These are phyloP conservation scores for Plasmodium coatneyi DNA, from an alignment of 169 alveolate genomes.

Conservation along the genomic window DNA sequence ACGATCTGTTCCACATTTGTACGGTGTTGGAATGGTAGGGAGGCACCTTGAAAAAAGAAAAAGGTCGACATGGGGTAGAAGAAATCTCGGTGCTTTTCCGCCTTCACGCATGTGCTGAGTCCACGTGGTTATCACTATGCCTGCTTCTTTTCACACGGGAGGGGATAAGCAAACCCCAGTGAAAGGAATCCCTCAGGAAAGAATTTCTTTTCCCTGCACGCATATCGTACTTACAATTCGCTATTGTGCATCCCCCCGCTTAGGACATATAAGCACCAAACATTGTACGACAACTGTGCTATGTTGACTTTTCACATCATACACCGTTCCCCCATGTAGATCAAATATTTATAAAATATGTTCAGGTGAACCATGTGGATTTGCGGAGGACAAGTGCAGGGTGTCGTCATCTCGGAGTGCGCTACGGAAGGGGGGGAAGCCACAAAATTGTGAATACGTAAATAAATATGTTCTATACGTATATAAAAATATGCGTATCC, in stretches of 20 bases:
- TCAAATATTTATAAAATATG: too few species aligned
- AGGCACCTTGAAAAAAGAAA: background rate
- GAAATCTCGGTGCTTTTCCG: background rate
- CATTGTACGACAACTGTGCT: background rate
- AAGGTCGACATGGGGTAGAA: background rate
- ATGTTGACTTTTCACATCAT: background rate
- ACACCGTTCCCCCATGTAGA: background rate
- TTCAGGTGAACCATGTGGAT: background rate
- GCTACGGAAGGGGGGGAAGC: background rate
- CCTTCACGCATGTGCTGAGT: background rate
- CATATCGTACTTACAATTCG: background rate
- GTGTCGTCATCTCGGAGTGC: background rate
- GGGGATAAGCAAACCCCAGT: background rate
- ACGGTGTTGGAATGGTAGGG: background rate
- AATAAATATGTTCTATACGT: too few species aligned
- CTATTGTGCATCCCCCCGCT: background rate
- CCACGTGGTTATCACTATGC: background rate
- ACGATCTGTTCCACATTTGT: background rate
- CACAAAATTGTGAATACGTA: background rate
- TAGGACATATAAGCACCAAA: background rate
- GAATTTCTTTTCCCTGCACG: background rate
- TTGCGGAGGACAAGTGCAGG: background rate
- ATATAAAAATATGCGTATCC: background rate
- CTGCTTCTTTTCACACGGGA: background rate
- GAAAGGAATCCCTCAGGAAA: background rate